A percentile compares a stretch with the other conserved stretches of the same genome.
Evolutionary conservation across 352 stramenopile species (phyloP).

Genomic region (Phytophthora megakarya): DNA sequence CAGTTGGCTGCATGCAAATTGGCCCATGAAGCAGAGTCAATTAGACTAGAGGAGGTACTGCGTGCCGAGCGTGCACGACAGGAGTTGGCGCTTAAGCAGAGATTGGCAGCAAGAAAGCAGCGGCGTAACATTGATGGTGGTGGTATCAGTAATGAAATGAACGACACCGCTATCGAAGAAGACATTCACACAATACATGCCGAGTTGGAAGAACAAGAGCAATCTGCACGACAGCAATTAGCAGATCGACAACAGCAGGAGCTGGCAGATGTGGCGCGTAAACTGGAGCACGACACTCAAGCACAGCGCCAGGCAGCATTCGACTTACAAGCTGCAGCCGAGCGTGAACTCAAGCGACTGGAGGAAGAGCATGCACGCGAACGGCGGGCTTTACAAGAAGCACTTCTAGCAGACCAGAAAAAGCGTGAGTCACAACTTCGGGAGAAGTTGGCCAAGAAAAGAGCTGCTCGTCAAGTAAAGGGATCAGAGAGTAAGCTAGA

Average conservation of each 20-base stretch:
- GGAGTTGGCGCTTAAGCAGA: slow-evolving; percentile 48
- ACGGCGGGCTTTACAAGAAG: slow-evolving; percentile 33
- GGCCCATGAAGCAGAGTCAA: slow-evolving; percentile 34
- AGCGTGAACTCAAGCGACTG: slow-evolving; percentile 49
- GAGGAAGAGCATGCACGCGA: slow-evolving; percentile 54
- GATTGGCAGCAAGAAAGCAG: slow-evolving; percentile 39
- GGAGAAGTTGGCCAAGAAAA: slow-evolving; percentile 53
- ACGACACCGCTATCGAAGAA: slow-evolving; percentile 4
- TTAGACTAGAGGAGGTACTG: slow-evolving; percentile 36
- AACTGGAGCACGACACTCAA: slow-evolving; percentile 42
- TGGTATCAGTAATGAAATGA: not conserved
- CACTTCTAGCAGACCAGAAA: slow-evolving; percentile 38
- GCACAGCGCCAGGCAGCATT: slow-evolving; percentile 20
- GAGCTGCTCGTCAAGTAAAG: slow-evolving; percentile 24
- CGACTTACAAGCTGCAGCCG: slow-evolving; percentile 29
- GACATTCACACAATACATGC: slow-evolving; percentile 13
- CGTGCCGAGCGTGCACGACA: slow-evolving; percentile 40
- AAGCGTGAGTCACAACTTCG: slow-evolving; percentile 50
- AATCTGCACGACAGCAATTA: slow-evolving; percentile 21
- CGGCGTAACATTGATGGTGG: slow-evolving; percentile 3
- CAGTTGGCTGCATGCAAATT: slow-evolving; percentile 43
- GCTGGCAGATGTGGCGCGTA: slow-evolving; percentile 12
- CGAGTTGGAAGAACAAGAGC: slow-evolving; percentile 32
- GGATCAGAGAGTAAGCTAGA: slow-evolving; percentile 37
- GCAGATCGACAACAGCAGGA: slow-evolving; percentile 38